Evolutionary conservation across 495 filamentous ascomycete genomes (phyloP).

Genomic region (Aspergillus conjunctus): DNA sequence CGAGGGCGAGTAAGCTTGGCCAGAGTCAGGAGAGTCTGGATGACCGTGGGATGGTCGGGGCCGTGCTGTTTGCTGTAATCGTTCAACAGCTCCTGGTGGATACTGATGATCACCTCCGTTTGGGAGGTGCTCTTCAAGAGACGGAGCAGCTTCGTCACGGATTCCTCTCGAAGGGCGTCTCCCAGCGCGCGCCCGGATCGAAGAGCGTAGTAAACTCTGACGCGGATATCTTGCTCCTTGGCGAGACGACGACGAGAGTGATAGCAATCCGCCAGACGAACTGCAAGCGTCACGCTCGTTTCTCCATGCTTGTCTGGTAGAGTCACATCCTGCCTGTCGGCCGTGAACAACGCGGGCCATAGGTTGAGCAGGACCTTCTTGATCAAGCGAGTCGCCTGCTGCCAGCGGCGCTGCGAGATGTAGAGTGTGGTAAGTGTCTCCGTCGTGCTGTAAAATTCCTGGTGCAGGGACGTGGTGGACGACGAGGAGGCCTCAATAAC

Average conservation of each 20-base stretch:
- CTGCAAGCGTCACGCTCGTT: conserved; percentile 33
- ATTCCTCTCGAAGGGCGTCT: conserved; percentile 37
- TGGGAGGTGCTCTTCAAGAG: conserved; percentile 37
- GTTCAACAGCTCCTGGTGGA: conserved; percentile 40
- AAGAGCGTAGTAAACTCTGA: conserved; percentile 39
- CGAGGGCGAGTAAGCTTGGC: conserved; percentile 41
- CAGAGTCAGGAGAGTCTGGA: conserved; percentile 38
- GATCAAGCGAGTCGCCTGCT: conserved; percentile 41
- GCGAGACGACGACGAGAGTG: conserved; percentile 39
- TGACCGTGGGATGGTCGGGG: conserved; percentile 34
- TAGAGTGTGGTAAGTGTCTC: conserved; percentile 33
- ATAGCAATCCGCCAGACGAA: conserved; percentile 40
- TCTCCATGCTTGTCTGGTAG: conserved; percentile 37
- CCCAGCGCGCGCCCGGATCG: conserved; percentile 34
- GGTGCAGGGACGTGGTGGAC: conserved; percentile 30
- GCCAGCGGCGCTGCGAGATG: conserved; percentile 43
- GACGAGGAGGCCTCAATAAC: conserved; percentile 28
- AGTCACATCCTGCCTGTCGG: conserved; percentile 38
- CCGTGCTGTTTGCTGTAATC: conserved; percentile 42
- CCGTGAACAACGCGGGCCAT: conserved; percentile 40
- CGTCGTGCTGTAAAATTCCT: conserved; percentile 39
- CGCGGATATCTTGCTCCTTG: conserved; percentile 40
- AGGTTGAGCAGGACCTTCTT: conserved; percentile 40
- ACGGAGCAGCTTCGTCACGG: conserved; percentile 33
- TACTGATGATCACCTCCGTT: conserved; percentile 37